A percentile compares a stretch with the other conserved stretches of the same genome.
These are phyloP conservation scores for Penicillium sp. DNA, from an alignment of 2,329 filamentous ascomycete genomes.

Conservation along the genomic window DNA sequence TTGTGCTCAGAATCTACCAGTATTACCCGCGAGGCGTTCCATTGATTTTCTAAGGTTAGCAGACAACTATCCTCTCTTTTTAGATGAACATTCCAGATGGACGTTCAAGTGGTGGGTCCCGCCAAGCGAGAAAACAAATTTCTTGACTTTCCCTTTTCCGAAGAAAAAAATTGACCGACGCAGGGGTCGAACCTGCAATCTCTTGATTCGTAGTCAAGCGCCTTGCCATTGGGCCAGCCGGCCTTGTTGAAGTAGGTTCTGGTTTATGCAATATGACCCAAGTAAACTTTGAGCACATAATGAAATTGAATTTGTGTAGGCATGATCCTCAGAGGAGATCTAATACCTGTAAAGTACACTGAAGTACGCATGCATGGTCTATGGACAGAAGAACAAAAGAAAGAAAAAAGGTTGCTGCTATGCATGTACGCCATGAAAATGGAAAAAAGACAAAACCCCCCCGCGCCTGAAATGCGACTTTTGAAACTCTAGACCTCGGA, in stretches of 20 bases:
- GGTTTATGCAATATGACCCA: neutral
- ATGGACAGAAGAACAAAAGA: conserved; percentile 1
- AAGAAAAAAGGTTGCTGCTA: conserved; percentile 3
- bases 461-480: conserved; percentile 2
- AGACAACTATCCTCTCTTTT: too few species aligned
- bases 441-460: conserved; percentile 2
- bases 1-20: neutral
- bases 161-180: conserved; percentile 32
- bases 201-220: conserved; percentile 56
- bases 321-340: neutral
- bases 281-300: neutral
- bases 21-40: neutral
- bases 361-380: neutral
- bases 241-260: conserved; percentile 5
- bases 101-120: neutral
- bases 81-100: neutral
- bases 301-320: neutral
- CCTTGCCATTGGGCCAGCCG: conserved; percentile 52
- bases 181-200: conserved; percentile 51
- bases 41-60: neutral
- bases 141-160: too few species aligned
- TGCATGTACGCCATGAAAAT: conserved; percentile 2
- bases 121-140: neutral
- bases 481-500: conserved; percentile 1
- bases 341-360: neutral